These are phyloP conservation scores for Podospora anserina DNA, from an alignment of 495 filamentous ascomycete species.

Conservation along the genomic window DNA sequence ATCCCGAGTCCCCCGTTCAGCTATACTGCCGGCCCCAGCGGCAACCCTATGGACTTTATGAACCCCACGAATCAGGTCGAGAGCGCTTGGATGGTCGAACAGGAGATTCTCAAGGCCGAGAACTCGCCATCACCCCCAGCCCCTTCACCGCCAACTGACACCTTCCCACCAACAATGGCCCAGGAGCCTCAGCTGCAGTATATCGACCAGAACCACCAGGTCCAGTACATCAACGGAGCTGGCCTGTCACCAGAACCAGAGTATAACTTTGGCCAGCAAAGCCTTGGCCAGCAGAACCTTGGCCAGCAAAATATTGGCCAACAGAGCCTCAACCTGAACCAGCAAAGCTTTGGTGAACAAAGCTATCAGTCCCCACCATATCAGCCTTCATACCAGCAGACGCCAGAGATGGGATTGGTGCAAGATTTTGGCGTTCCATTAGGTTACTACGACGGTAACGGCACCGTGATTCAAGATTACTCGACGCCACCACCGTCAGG, in stretches of 20 bases:
- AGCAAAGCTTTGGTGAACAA: background rate
- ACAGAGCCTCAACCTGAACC: background rate
- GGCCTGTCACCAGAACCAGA: conserved; percentile 3
- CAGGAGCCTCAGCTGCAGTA: background rate
- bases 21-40: conserved; percentile 25
- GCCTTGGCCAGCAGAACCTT: background rate
- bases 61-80: conserved; percentile 42
- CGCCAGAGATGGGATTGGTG: background rate
- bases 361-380: conserved; percentile 5
- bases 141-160: conserved; percentile 7
- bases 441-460: conserved; percentile 20
- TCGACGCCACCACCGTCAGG: conserved; percentile 43
- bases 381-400: conserved; percentile 14
- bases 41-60: conserved; percentile 46
- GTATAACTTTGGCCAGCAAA: background rate
- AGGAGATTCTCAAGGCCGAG: conserved; percentile 41
- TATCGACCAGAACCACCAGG: background rate
- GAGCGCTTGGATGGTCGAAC: conserved; percentile 36
- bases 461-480: conserved; percentile 29
- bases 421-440: conserved; percentile 4
- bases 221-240: conserved; percentile 4
- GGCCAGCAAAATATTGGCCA: background rate
- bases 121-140: conserved; percentile 35
- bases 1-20: conserved; percentile 26
- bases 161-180: conserved; percentile 9